Conservation (phyloP, 2,329 filamentous ascomycete species). For the Penicillium sp. region DNA sequence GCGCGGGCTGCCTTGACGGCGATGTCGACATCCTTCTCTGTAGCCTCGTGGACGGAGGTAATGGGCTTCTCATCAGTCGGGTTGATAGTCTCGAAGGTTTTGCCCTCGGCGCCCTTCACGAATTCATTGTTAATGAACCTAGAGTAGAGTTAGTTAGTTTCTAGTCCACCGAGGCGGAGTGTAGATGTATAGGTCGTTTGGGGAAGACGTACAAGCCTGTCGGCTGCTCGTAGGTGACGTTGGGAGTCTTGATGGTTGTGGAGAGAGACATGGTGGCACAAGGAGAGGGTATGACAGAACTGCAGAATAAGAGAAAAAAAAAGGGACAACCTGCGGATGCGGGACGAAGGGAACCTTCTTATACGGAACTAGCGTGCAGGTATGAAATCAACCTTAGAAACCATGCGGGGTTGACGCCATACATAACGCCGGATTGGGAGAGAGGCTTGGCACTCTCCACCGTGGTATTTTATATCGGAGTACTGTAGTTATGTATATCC, state of each 20-base stretch:
- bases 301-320: constrained; percentile 1
- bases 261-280: constrained; percentile 38
- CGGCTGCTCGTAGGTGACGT: constrained; percentile 43
- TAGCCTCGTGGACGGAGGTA: constrained; percentile 76
- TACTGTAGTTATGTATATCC: too few species aligned
- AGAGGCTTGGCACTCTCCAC: background rate
- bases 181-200: constrained; percentile 57
- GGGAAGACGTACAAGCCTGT: constrained; percentile 35
- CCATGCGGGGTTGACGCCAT: constrained; percentile 10
- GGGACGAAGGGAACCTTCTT: background rate
- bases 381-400: background rate
- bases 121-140: constrained; percentile 55
- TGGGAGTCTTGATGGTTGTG: constrained; percentile 40
- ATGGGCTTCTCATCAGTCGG: constrained; percentile 81
- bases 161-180: constrained; percentile 46
- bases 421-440: background rate
- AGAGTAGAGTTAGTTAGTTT: constrained; percentile 29
- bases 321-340: background rate
- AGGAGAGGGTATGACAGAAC: constrained; percentile 8
- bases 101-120: constrained; percentile 76
- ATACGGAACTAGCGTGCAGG: constrained; percentile 1
- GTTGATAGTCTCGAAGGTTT: constrained; percentile 91
- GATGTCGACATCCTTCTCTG: constrained; percentile 72
- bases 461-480: background rate
- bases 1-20: constrained; percentile 82